Evolutionary conservation across 352 stramenopile genomes (phyloP).

Genomic region (Saprolegnia diclina): DNA sequence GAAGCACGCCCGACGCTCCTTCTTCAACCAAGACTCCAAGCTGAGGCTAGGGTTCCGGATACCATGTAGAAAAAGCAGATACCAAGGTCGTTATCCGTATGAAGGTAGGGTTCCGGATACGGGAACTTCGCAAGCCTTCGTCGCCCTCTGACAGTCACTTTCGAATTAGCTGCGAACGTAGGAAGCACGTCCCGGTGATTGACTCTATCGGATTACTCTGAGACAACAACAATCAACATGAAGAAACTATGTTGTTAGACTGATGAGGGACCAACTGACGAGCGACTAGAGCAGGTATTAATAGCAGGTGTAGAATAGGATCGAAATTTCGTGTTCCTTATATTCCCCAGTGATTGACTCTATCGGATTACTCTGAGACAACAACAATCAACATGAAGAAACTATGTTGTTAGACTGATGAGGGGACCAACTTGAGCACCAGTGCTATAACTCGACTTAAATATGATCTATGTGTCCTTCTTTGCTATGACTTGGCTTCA

Average conservation of each 20-base stretch:
- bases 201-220: conserved; percentile 19
- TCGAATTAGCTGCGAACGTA: background rate
- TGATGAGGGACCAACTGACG: conserved; percentile 3
- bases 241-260: conserved; percentile 21
- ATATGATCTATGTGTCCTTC: background rate
- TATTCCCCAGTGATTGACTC: conserved; percentile 10
- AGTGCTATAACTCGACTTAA: background rate
- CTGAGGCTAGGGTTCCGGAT: too few relatives aligned
- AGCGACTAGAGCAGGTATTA: too few relatives aligned
- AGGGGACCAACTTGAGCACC: background rate
- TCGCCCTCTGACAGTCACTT: background rate
- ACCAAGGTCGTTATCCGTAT: background rate
- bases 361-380: conserved; percentile 22
- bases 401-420: conserved; percentile 20
- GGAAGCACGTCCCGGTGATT: background rate
- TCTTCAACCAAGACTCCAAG: too few relatives aligned
- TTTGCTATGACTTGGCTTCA: background rate
- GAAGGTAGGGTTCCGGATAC: background rate
- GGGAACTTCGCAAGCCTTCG: background rate
- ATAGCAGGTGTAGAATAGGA: too few relatives aligned
- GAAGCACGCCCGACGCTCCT: too few relatives aligned
- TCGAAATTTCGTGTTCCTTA: too few relatives aligned
- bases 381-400: conserved; percentile 22
- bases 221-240: conserved; percentile 21
- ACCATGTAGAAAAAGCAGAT: background rate